Evolutionary conservation across 139 green algal genomes (phyloP).

Genomic region (Picochlorum sp.): DNA sequence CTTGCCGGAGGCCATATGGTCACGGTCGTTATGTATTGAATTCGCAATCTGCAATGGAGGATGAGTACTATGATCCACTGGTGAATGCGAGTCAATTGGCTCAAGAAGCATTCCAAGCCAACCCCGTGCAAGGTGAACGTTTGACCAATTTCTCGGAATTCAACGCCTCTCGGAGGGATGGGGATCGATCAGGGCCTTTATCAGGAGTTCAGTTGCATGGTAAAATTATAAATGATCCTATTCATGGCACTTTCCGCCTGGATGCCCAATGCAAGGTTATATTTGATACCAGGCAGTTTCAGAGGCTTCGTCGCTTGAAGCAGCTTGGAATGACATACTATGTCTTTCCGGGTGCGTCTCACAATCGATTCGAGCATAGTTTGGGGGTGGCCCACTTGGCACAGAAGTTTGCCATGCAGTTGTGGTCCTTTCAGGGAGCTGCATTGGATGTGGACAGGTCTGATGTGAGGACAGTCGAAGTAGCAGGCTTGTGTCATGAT

Average conservation of each 20-base stretch:
- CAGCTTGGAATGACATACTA: slow-evolving; percentile 63
- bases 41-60: too few relatives aligned
- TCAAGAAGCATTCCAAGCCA: background rate
- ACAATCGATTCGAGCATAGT: slow-evolving; percentile 79
- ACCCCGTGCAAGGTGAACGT: background rate
- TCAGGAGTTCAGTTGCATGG: background rate
- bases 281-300: slow-evolving; percentile 78
- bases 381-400: slow-evolving; percentile 68
- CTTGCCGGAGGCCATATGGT: too few relatives aligned
- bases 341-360: slow-evolving; percentile 46
- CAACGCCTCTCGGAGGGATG: background rate
- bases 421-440: slow-evolving; percentile 30
- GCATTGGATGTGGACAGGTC: slow-evolving; percentile 43
- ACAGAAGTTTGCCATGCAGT: slow-evolving; percentile 17
- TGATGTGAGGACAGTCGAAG: slow-evolving; percentile 44
- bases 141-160: background rate
- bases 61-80: background rate
- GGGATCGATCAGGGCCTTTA: background rate
- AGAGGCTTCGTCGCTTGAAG: slow-evolving; percentile 73
- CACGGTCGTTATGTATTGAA: too few relatives aligned
- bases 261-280: slow-evolving; percentile 33
- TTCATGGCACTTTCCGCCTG: slow-evolving; percentile 50
- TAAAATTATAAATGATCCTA: slow-evolving; percentile 55
- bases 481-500: slow-evolving; percentile 82
- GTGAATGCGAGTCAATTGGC: slow-evolving; percentile 7